Conservation (phyloP, 2,329 filamentous ascomycete genomes). For the Emmonsia crescens region DNA sequence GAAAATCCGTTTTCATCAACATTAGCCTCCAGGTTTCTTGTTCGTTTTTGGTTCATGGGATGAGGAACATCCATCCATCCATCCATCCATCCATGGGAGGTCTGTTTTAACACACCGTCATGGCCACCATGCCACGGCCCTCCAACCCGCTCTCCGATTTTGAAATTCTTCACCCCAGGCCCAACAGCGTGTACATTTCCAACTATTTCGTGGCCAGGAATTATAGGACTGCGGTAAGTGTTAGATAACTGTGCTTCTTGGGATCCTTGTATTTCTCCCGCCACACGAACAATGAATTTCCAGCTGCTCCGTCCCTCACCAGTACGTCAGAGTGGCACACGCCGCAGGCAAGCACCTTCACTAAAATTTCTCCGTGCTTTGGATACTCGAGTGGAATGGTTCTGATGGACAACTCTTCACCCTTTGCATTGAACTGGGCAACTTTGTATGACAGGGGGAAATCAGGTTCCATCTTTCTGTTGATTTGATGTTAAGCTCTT, state of each 20-base stretch:
- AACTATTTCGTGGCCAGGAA: constrained; percentile 62
- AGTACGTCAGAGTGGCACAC: constrained; percentile 56
- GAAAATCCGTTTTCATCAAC: background rate
- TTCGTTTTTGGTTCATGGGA: background rate
- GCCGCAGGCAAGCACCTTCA: constrained; percentile 62
- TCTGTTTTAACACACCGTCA: constrained; percentile 17
- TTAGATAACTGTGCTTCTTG: background rate
- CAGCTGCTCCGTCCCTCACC: constrained; percentile 40
- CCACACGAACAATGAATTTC: constrained; percentile 37
- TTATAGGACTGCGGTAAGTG: constrained; percentile 37
- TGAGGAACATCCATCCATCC: too few relatives aligned
- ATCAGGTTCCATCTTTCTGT: constrained; percentile 3
- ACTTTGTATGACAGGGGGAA: constrained; percentile 59
- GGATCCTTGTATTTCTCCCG: background rate
- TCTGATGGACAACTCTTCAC: constrained; percentile 45
- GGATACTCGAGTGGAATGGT: constrained; percentile 50
- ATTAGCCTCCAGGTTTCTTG: background rate
- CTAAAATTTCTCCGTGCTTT: constrained; percentile 48
- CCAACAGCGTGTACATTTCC: constrained; percentile 55
- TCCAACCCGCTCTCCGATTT: constrained; percentile 56
- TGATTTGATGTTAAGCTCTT: background rate
- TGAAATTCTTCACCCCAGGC: constrained; percentile 42
- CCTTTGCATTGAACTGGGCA: constrained; percentile 46
- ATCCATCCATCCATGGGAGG: too few relatives aligned
- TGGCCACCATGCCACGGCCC: constrained; percentile 57